phyloP scores from a whole-genome alignment of 2,329 filamentous ascomycete species.

The Cercospora citrullina region DNA sequence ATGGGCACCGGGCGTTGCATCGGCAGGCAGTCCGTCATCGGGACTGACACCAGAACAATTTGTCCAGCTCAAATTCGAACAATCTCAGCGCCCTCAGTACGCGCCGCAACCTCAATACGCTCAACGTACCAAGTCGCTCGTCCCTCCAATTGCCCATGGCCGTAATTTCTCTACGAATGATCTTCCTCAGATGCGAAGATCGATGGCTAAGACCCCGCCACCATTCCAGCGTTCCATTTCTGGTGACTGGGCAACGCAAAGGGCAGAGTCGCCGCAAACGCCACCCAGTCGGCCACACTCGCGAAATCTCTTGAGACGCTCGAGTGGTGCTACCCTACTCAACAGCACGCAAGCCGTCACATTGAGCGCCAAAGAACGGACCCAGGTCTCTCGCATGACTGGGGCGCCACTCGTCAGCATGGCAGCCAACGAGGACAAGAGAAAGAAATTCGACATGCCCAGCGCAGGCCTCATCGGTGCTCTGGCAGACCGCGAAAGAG shows the following conservation, averaged over 20 bases:
- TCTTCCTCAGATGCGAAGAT: slow-evolving; percentile 28
- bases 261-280: slow-evolving; percentile 25
- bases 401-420: slow-evolving; percentile 74
- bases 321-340: slow-evolving; percentile 25
- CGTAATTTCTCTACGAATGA: slow-evolving; percentile 29
- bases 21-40: slow-evolving; percentile 49
- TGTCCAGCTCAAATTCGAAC: slow-evolving; percentile 61
- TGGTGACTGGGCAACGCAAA: slow-evolving; percentile 47
- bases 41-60: slow-evolving; percentile 75
- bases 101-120: slow-evolving; percentile 55
- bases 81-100: slow-evolving; percentile 55
- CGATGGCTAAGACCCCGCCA: slow-evolving; percentile 42
- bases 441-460: neutral
- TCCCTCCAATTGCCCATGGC: slow-evolving; percentile 31
- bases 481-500: slow-evolving; percentile 76
- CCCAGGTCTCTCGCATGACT: slow-evolving; percentile 81
- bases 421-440: slow-evolving; percentile 49
- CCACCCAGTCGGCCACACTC: slow-evolving; percentile 37
- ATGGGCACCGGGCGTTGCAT: slow-evolving; percentile 73
- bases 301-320: slow-evolving; percentile 16
- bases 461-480: slow-evolving; percentile 65
- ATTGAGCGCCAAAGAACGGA: slow-evolving; percentile 83
- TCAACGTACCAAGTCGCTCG: slow-evolving; percentile 32
- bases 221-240: slow-evolving; percentile 46
- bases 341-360: slow-evolving; percentile 54